Evolutionary conservation across 768 basidiomycete species (phyloP).

Genomic region (Fibroporia radiculosa): DNA sequence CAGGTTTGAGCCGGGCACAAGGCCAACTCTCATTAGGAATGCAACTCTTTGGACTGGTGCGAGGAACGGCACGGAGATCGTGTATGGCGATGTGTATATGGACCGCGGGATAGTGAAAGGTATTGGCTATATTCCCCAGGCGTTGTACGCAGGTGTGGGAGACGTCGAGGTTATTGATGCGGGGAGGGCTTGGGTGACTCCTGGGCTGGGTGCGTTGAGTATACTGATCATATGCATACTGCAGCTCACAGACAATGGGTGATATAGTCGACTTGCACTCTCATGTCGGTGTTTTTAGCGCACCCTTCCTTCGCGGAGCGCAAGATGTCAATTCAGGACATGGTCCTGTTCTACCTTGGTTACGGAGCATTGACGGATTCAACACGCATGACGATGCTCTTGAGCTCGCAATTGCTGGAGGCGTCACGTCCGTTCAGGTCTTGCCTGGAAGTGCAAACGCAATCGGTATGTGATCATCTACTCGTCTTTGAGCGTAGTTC

Average conservation of each 20-base stretch:
- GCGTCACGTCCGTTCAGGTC: constrained; percentile 79
- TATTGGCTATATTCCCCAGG: constrained; percentile 44
- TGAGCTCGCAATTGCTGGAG: constrained; percentile 72
- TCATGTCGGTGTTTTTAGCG: constrained; percentile 66
- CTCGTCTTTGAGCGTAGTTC: constrained; percentile 14
- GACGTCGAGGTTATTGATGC: constrained; percentile 53
- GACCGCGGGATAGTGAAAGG: constrained; percentile 57
- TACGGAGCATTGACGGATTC: constrained; percentile 77
- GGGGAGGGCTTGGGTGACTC: constrained; percentile 58
- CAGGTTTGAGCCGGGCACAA: constrained; percentile 58
- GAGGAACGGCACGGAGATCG: constrained; percentile 43
- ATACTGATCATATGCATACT: constrained; percentile 18
- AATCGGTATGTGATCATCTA: constrained; percentile 58
- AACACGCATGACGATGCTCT: constrained; percentile 81
- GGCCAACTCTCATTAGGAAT: constrained; percentile 62
- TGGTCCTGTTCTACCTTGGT: constrained; percentile 67
- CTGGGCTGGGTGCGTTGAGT: constrained; percentile 41
- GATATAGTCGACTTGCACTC: constrained; percentile 39
- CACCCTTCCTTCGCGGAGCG: constrained; percentile 44
- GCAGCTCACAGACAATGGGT: neutral
- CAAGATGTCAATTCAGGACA: constrained; percentile 49
- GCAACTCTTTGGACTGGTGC: constrained; percentile 61
- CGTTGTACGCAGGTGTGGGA: constrained; percentile 24
- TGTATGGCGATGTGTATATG: constrained; percentile 58
- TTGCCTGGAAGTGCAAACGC: constrained; percentile 72